Evolutionary conservation across 164 flowering plant genomes (phyloP).

Genomic region (Kalanchoe fedtschenkoi): DNA sequence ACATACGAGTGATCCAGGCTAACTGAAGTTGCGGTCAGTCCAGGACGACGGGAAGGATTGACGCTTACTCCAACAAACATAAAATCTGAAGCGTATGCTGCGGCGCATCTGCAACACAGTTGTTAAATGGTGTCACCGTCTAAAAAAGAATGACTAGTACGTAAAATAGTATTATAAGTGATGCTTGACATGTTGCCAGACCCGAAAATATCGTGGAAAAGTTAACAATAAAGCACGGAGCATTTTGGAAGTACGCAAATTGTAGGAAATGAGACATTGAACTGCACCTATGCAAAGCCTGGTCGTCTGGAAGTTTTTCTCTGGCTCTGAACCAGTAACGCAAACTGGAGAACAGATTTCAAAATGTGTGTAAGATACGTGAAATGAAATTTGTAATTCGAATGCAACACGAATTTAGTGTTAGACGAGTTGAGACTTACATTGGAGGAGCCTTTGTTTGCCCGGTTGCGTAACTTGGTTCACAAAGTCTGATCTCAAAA

Average conservation of each 20-base stretch:
- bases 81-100: slow-evolving; percentile 6
- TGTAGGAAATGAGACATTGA: no score
- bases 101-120: slow-evolving; percentile 1
- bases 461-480: slow-evolving; percentile 1
- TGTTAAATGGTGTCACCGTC: no score
- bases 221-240: no score
- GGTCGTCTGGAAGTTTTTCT: slow-evolving; percentile 6
- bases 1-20: slow-evolving; percentile 9
- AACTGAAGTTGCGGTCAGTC: slow-evolving; percentile 5
- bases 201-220: no score
- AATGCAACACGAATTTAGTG: neutral
- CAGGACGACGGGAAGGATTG: slow-evolving; percentile 5
- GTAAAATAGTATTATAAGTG: no score
- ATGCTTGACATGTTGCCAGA: no score
- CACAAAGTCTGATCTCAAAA: slow-evolving; percentile 4
- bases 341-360: neutral
- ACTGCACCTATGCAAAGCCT: slow-evolving; percentile 9
- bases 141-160: no score
- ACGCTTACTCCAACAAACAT: slow-evolving; percentile 6
- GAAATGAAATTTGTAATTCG: no score
- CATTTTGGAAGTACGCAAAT: no score
- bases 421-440: neutral
- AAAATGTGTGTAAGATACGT: neutral
- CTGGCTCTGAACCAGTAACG: slow-evolving; percentile 8
- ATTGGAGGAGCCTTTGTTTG: slow-evolving; percentile 8